Evolutionary conservation across 768 basidiomycete species (phyloP), one percentile per base, ranked within the genome.

Genomic region (Russula vinacea): DNA sequence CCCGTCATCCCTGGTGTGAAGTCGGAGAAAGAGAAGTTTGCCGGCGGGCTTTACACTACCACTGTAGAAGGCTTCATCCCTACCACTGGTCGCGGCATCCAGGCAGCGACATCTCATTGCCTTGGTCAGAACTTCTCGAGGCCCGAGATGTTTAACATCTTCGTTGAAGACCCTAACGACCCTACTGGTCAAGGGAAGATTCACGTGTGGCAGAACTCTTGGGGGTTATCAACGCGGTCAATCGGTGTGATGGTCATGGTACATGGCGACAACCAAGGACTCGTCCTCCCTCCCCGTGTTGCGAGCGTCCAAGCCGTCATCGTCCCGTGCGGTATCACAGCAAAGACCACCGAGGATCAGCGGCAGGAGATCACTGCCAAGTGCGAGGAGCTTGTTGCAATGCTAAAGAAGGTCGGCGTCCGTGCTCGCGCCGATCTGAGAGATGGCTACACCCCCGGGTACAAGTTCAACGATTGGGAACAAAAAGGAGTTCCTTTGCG

Each of bases 221-320:
- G 97, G 97, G 97, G 97, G 71, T 78, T 98, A 58, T 92, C 90
- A 53, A 98, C 96, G n/a, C 82, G 97, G 62, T 84, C 91, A 32
- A 93, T 99, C 70, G 97, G 97, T 72, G 92, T 98, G 62, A 98
- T 98, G 96, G 94, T 97, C 70, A 99, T 99, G 97, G 86, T 92
- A 6, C 96, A 99, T 73, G 95, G 96, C 39, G 97, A 99, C 75
- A 94, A 99, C 74, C 92, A 97, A 72, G 97, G 97, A 17, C 77
- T 99, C 69, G 95, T 98, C 14, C 85, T 98, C 60, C 97, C 97
- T n/a, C 97, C 97, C 66, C 83, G 93, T 11, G 96, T 99, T 39
- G 96, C 97, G n/a, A 84, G 83, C 67, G 76, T 96, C 22, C 97
- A 99, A 78, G 94, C 85, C 58, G 82, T 97, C 54, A 78, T 99